phyloP scores from a whole-genome alignment of 805 yeast species.

The Wickerhamiella siamensis region DNA sequence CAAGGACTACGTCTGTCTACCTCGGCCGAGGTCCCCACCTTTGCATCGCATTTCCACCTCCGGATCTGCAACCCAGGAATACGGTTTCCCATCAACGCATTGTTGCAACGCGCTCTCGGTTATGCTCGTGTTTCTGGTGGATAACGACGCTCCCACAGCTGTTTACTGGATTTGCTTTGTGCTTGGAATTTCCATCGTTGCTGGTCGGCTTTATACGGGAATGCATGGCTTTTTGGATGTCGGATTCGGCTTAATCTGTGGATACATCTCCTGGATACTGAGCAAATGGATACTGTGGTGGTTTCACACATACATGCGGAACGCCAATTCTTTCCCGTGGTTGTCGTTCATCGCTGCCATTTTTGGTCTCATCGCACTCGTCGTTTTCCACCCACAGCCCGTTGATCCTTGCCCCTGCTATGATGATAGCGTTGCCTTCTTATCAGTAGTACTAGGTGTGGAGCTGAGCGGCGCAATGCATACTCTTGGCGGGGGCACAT shows the following conservation, averaged over 20 bases:
- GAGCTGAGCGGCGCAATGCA: constrained; percentile 26
- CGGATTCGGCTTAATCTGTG: constrained; percentile 48
- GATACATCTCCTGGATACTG: constrained; percentile 36
- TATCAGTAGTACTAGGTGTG: constrained; percentile 74
- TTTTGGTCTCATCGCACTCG: constrained; percentile 21
- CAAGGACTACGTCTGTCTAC: constrained; percentile 78
- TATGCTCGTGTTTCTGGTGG: constrained; percentile 32
- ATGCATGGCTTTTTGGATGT: constrained; percentile 92
- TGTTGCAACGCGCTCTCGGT: constrained; percentile 90
- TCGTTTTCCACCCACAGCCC: constrained; percentile 67
- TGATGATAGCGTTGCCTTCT: constrained; percentile 85
- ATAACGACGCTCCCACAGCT: constrained; percentile 3
- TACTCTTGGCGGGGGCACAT: background rate
- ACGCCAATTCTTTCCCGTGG: constrained; percentile 6
- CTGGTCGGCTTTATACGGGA: constrained; percentile 86
- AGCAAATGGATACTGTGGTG: constrained; percentile 29
- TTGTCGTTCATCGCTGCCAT: background rate
- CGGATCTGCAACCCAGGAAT: constrained; percentile 81
- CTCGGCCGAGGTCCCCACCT: constrained; percentile 89
- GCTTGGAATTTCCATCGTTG: constrained; percentile 51
- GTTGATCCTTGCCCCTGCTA: constrained; percentile 92
- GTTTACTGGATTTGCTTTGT: constrained; percentile 5
- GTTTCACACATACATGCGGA: background rate
- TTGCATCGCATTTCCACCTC: constrained; percentile 78
- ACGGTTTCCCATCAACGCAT: constrained; percentile 90